Evolutionary conservation across 805 yeast genomes (phyloP), one percentile per base, ranked within the genome.

Genomic region (Candida insectorum): DNA sequence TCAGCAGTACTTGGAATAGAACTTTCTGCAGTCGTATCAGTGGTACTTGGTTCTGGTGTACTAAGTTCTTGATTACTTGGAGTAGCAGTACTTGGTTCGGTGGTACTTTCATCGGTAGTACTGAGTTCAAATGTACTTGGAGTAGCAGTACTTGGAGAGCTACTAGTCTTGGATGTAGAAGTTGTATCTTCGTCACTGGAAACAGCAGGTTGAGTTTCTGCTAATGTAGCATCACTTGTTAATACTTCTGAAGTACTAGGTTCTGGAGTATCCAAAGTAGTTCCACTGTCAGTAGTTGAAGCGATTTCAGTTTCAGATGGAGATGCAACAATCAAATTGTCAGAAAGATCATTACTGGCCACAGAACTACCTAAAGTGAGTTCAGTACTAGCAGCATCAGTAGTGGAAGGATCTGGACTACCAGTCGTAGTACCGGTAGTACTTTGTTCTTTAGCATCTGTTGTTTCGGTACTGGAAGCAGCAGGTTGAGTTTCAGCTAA

Each of bases 401-500:
- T 14, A 14, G 39, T 24, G 21, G 26, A 10, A n/a, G 32, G 14
- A 17, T 16, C 14, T 15, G 20, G n/a, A 17, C 17, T 24, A 18
- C 24, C 11, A 14, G 28, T 23, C 13, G 17, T 15, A 11, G 23
- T 5, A 18, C 31, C 17, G 12, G 23, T 28, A 15, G 31, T 28
- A 3, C 24, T 28, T 11, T 22, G 22, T 28, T 7, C 16, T 28
- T 19, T 20, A 11, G 23, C 23, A 11, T 20, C 23, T 8, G 23
- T 20, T 8, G 23, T 20, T 8, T 20, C 23, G 23, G 23, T 22
- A 16, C 6, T 24, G 3, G 25, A 4, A 22, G 26, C 19, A 16
- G 12, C n/a, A 6, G 30, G 13, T 10, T 20, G 10, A 9, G 30
- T 15, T 18, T 29, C 7, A 19, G 22, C 25, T 9, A 25, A 11